Percentiles rank a stretch among this genome's conserved stretches.
These are phyloP conservation scores for Albizia julibrissin DNA, from an alignment of 306 rosid genomes.

Conservation along the genomic window DNA sequence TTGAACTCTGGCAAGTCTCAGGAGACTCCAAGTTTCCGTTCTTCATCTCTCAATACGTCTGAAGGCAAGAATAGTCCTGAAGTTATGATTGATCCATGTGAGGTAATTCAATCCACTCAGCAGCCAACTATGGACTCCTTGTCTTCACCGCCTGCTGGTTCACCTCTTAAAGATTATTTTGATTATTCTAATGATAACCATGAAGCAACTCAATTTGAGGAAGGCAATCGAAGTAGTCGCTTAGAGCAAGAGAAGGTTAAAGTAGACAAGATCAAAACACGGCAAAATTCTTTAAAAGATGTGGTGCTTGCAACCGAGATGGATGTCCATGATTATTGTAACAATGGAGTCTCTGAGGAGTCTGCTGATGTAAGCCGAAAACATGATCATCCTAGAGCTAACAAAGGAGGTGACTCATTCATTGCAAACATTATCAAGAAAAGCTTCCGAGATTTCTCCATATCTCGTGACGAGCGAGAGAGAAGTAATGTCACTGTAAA, in stretches of 20 bases:
- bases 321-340: constrained; percentile 87
- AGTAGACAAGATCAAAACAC: constrained; percentile 58
- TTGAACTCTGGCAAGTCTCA: constrained; percentile 61
- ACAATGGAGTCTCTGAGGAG: constrained; percentile 71
- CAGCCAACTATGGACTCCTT: constrained; percentile 48
- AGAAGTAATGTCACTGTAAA: constrained; percentile 69
- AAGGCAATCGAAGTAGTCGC: constrained; percentile 83
- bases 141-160: constrained; percentile 80
- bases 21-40: constrained; percentile 69
- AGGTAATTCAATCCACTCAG: constrained; percentile 44
- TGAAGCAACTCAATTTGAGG: constrained; percentile 63
- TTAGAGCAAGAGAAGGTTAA: constrained; percentile 89
- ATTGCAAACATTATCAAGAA: constrained; percentile 84
- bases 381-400: constrained; percentile 58
- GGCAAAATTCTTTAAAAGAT: constrained; percentile 88
- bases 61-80: constrained; percentile 81
- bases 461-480: background rate
- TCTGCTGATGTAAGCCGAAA: constrained; percentile 67
- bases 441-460: constrained; percentile 58
- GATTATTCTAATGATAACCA: constrained; percentile 65
- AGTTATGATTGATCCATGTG: constrained; percentile 48
- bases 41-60: constrained; percentile 76
- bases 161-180: constrained; percentile 79
- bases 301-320: constrained; percentile 83
- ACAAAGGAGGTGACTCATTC: constrained; percentile 85